Percentiles rank a stretch among this genome's conserved stretches.
phyloP scores from a whole-genome alignment of 768 basidiomycete genomes.

The Boletus speciosus region DNA sequence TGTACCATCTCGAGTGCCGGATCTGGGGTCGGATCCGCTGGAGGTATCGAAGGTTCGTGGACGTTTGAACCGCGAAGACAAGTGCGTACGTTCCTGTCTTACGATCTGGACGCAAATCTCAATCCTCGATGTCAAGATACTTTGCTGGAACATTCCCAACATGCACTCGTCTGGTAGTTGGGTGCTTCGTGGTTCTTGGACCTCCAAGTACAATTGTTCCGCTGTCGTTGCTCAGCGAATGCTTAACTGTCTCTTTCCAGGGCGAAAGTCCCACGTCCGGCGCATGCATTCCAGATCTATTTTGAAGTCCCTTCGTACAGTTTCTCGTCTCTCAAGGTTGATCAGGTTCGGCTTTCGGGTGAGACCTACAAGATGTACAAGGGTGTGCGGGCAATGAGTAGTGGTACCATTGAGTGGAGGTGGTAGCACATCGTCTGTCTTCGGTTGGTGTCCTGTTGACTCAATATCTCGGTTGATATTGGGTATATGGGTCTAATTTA shows the following conservation, averaged over 20 bases:
- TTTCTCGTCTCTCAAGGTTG: conserved; percentile 79
- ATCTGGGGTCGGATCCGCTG: conserved; percentile 41
- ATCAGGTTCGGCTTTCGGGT: conserved; percentile 76
- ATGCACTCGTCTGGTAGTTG: conserved; percentile 66
- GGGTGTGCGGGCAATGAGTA: conserved; percentile 65
- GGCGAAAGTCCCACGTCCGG: conserved; percentile 52
- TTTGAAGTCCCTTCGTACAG: conserved; percentile 70
- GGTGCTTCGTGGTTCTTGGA: conserved; percentile 76
- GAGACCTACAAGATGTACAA: conserved; percentile 91
- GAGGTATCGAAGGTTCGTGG: conserved; percentile 63
- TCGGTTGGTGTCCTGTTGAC: background rate
- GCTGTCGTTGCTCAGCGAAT: background rate
- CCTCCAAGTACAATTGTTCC: conserved; percentile 48
- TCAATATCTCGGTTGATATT: background rate
- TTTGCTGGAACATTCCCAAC: conserved; percentile 77
- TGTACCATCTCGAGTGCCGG: conserved; percentile 62
- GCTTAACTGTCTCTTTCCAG: conserved; percentile 24
- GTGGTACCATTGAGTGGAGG: conserved; percentile 33
- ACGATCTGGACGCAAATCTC: background rate
- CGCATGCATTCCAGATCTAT: conserved; percentile 67
- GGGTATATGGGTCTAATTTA: background rate
- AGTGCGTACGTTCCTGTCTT: conserved; percentile 35
- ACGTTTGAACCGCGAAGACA: conserved; percentile 67
- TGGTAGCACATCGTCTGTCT: conserved; percentile 18
- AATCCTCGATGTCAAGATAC: conserved; percentile 40